Evolutionary conservation across 192 early-diverging fungal genomes (phyloP), one percentile per base, ranked within the genome.

Genomic region (Geosiphon pyriformis): DNA sequence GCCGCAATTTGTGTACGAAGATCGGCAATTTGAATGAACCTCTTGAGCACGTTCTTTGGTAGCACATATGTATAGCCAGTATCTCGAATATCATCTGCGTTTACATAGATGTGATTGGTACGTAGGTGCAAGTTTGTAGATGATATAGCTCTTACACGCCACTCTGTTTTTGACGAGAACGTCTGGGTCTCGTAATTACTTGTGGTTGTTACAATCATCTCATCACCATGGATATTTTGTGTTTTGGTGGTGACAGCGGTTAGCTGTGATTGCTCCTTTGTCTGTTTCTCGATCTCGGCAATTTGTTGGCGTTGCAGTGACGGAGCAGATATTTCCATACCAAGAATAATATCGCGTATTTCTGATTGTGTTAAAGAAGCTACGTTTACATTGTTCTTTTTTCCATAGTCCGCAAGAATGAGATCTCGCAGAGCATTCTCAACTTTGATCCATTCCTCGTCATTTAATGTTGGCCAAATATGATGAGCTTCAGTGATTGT

Each of bases 371-470:
- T 99, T 34, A 99, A 83, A 37, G 94, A 94, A 17, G 94, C 93
- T 29, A 96, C 94, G 57, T 96, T 98, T 61, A 99, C 95, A 58
- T 92, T 98, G 84, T 99, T 99, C 87, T 98, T 98, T 80, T 97
- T 99, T 76, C 96, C 96, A 72, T 98, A 99, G 76, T 99, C 96
- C 2, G 85, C 92, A 49, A 99, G 77, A 77, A 99, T 99, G 74
- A 99, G 75, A 76, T 99, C 96, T 84, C 96, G 98, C 70, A 99
- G 77, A 59, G 84, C 78, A 37, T 89, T 88, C 84, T 99, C 96
- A 3, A 98, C 94, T 74, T 89, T 88, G 64, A 93, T 90, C 96
- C 96, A 99, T 72, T 96, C 94, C 76, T 95, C 94, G 70, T 98
- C 95, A 0, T 90, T 85, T 59, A 99, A 79, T 1, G 95, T 90